phyloP scores from a whole-genome alignment of 148 eudicot genomes.

The Nyssa sinensis region DNA sequence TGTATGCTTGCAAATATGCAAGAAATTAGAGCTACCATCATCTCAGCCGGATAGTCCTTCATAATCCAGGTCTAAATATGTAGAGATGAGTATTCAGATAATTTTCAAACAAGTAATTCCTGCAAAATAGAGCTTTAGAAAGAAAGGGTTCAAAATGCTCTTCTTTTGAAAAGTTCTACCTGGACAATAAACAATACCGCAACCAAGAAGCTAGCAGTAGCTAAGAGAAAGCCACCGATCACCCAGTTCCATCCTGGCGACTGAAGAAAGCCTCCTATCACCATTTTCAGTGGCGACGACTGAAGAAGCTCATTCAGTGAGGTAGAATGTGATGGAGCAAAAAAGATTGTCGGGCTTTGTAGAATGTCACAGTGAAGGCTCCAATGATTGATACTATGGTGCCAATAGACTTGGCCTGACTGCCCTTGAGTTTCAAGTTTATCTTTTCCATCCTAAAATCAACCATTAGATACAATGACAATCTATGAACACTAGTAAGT shows the following conservation, averaged over 20 bases:
- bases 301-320: neutral
- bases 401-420: conserved; percentile 25
- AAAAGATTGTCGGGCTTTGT: conserved; percentile 30
- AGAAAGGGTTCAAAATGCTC: too few relatives aligned
- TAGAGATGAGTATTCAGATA: neutral
- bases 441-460: conserved; percentile 34
- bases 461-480: neutral
- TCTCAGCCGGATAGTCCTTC: conserved; percentile 36
- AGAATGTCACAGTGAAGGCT: conserved; percentile 33
- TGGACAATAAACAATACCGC: conserved; percentile 21
- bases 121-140: too few relatives aligned
- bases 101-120: too few relatives aligned
- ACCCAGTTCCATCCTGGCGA: conserved; percentile 28
- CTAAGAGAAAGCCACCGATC: conserved; percentile 32
- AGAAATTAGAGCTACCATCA: conserved; percentile 26
- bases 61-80: conserved; percentile 25
- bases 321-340: neutral
- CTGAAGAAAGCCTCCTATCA: conserved; percentile 24
- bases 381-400: conserved; percentile 36
- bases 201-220: conserved; percentile 25
- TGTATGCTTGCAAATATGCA: conserved; percentile 27
- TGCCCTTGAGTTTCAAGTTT: conserved; percentile 26
- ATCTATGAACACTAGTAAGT: neutral
- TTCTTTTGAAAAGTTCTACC: neutral
- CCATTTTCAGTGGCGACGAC: conserved; percentile 21